Evolutionary conservation across 306 rosid genomes (phyloP).

Genomic region (Citrullus amarus): DNA sequence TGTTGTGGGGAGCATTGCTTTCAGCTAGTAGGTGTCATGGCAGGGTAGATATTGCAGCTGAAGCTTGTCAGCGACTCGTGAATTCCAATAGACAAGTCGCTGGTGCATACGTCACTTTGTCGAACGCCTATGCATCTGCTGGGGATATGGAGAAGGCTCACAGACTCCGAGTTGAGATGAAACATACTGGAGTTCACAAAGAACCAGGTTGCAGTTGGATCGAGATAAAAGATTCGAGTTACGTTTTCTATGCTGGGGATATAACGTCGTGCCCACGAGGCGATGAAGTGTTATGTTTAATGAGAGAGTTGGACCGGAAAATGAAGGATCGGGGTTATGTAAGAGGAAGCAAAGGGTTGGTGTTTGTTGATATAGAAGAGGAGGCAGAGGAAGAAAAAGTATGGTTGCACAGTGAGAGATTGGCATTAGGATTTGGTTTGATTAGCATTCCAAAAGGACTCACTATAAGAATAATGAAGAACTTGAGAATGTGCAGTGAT

Average conservation of each 20-base stretch:
- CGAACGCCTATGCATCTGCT: slow-evolving; percentile 54
- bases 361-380: slow-evolving; percentile 61
- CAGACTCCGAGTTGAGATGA: slow-evolving; percentile 46
- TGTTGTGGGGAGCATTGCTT: slow-evolving; percentile 74
- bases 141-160: slow-evolving; percentile 72
- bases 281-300: slow-evolving; percentile 30
- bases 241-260: slow-evolving; percentile 62
- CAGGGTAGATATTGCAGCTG: slow-evolving; percentile 60
- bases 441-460: slow-evolving; percentile 48
- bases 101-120: slow-evolving; percentile 55
- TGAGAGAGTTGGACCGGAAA: slow-evolving; percentile 44
- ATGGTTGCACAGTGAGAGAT: slow-evolving; percentile 71
- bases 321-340: slow-evolving; percentile 68
- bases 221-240: slow-evolving; percentile 51
- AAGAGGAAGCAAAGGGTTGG: slow-evolving; percentile 53
- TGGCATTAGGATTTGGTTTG: slow-evolving; percentile 75
- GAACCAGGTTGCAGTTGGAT: slow-evolving; percentile 90
- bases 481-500: slow-evolving; percentile 67
- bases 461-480: slow-evolving; percentile 73
- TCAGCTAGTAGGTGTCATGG: slow-evolving; percentile 84
- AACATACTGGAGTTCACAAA: slow-evolving; percentile 40
- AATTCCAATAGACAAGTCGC: slow-evolving; percentile 57
- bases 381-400: slow-evolving; percentile 55
- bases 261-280: slow-evolving; percentile 25
- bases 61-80: slow-evolving; percentile 51